These are phyloP conservation scores for Bretschneidera sinensis DNA, from an alignment of 345 rosid genomes.

Conservation along the genomic window DNA sequence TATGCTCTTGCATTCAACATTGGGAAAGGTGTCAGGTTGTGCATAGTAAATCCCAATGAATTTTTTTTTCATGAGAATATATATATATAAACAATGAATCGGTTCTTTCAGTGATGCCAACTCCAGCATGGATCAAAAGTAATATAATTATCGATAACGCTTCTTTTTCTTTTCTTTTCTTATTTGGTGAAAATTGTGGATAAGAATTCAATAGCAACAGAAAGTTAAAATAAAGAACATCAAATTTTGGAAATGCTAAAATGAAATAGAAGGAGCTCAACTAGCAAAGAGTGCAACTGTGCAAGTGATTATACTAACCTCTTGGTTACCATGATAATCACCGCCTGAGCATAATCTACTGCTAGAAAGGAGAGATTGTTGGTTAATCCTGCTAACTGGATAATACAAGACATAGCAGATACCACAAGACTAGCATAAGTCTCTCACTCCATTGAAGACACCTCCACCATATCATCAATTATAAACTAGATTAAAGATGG, in stretches of 20 bases:
- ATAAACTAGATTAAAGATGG: conserved; percentile 11
- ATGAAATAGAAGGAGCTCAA: conserved; percentile 3
- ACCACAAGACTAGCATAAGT: conserved; percentile 11
- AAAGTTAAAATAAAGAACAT: background rate
- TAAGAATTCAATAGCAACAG: background rate
- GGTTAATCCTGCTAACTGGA: conserved; percentile 30
- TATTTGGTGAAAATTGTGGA: background rate
- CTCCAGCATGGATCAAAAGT: background rate
- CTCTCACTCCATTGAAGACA: conserved; percentile 4
- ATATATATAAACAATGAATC: too few relatives aligned
- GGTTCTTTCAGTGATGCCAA: background rate
- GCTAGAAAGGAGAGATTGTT: conserved; percentile 19
- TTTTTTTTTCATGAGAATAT: too few relatives aligned
- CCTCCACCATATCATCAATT: conserved; percentile 6
- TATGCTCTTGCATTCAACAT: too few relatives aligned
- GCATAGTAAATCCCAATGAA: background rate
- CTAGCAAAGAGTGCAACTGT: background rate
- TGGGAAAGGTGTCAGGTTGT: background rate
- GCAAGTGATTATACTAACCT: conserved; percentile 31
- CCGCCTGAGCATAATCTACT: conserved; percentile 12
- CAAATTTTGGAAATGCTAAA: conserved; percentile 1
- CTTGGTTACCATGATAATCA: conserved; percentile 18
- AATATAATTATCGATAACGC: background rate
- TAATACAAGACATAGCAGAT: conserved; percentile 13
- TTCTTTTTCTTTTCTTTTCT: background rate